Conservation (phyloP, 306 rosid species). For the Cercis canadensis region DNA sequence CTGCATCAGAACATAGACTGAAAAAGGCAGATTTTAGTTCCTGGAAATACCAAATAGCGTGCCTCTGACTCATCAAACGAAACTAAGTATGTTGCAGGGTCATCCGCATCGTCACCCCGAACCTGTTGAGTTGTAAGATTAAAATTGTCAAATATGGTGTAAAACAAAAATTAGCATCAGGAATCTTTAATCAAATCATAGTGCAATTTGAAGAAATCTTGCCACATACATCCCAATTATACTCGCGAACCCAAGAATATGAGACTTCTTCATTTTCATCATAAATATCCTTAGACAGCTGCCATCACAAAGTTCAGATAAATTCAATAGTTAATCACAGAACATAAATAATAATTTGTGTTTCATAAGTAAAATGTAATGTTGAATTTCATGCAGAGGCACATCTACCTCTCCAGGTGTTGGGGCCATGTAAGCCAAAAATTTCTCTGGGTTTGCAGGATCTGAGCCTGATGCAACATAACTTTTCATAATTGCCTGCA, state of each 20-base stretch:
- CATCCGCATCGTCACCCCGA: slow-evolving; percentile 84
- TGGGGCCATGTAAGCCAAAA: slow-evolving; percentile 96
- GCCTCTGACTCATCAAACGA: slow-evolving; percentile 87
- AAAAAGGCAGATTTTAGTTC: slow-evolving; percentile 26
- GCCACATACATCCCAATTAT: slow-evolving; percentile 86
- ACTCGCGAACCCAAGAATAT: slow-evolving; percentile 91
- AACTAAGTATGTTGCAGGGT: slow-evolving; percentile 84
- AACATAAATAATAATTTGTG: slow-evolving; percentile 5
- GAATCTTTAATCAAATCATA: background rate
- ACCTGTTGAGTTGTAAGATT: slow-evolving; percentile 51
- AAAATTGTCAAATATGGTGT: slow-evolving; percentile 25
- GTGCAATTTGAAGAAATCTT: slow-evolving; percentile 20
- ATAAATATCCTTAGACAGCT: slow-evolving; percentile 86
- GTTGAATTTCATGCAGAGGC: slow-evolving; percentile 20
- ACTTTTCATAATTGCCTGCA: slow-evolving; percentile 94
- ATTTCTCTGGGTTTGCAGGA: slow-evolving; percentile 82
- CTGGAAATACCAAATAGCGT: slow-evolving; percentile 72
- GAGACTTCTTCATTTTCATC: slow-evolving; percentile 88
- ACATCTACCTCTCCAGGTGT: slow-evolving; percentile 80
- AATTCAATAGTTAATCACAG: slow-evolving; percentile 29
- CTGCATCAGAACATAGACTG: background rate
- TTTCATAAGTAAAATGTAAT: slow-evolving; percentile 27
- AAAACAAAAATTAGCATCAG: background rate
- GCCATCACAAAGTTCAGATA: slow-evolving; percentile 48
- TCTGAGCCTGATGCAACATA: slow-evolving; percentile 71